Conservation (phyloP, 2,329 filamentous ascomycete species). For the Fusarium lateritium region DNA sequence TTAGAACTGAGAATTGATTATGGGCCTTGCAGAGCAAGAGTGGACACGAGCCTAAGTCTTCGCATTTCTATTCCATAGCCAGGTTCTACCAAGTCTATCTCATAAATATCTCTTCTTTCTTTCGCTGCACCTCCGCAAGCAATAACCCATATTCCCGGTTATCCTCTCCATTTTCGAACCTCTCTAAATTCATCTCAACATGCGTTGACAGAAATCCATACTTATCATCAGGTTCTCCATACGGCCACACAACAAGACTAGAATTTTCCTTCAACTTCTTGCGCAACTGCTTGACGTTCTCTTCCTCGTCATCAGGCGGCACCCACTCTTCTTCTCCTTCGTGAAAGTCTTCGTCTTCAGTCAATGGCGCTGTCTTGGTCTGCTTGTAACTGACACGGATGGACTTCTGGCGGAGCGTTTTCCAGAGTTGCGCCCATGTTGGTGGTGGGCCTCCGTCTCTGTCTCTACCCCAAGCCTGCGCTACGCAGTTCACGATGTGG, state of each 20-base stretch:
- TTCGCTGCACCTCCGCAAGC: background rate
- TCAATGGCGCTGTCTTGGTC: background rate
- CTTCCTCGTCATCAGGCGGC: background rate
- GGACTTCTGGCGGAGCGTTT: background rate
- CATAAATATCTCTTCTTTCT: background rate
- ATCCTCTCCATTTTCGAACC: conserved; percentile 1
- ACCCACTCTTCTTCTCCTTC: background rate
- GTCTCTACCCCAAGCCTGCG: background rate
- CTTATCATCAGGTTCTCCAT: background rate
- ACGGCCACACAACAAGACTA: conserved; percentile 15
- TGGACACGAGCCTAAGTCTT: no score
- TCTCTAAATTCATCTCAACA: background rate
- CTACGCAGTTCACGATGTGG: conserved; percentile 6
- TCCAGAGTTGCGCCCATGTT: conserved; percentile 9
- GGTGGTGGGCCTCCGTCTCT: background rate
- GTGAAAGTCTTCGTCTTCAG: background rate
- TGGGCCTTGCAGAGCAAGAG: no score
- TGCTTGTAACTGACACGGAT: background rate
- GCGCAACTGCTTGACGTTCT: background rate
- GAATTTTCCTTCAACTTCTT: background rate
- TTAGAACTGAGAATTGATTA: no score
- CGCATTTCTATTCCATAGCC: no score
- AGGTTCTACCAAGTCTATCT: no score
- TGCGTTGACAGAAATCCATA: conserved; percentile 1
- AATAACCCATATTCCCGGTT: conserved; percentile 10